Evolutionary conservation across 495 filamentous ascomycete genomes (phyloP), one percentile per base, ranked within the genome.

Genomic region (Xylaria castorea): DNA sequence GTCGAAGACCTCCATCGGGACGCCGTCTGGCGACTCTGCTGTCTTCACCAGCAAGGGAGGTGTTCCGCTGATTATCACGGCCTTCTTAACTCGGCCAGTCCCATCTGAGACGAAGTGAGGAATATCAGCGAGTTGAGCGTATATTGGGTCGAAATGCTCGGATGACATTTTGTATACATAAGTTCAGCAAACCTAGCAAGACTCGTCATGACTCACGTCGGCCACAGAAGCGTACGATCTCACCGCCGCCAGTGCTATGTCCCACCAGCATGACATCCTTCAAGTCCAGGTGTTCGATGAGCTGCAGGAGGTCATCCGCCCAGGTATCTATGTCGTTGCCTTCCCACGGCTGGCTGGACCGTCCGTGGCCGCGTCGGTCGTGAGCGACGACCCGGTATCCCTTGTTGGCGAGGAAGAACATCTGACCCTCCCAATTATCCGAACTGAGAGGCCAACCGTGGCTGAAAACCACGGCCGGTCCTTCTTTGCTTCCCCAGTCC

Each of bases 1-100:
- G 48, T 51, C 48, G 48, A 51, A 51, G 48, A 51, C 48, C n/a
- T 51, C 48, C 48, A 51, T 51, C 48, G 48, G 48, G 7, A 51
- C 48, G 8, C 48, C 48, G 48, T 51, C 48, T 9, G 48, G 48
- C 7, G n/a, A 51, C n/a, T 51, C 0, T 3, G 20, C 48, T 25
- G 48, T 51, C 11, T 51, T 22, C 48, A 51, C 48, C 2, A 51
- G 48, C 48, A 51, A 9, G 2, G 48, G 48, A 0, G 48, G 48
- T 4, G 20, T 51, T 11, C 48, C 48, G 48, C 48, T 51, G n/a
- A 51, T 51, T 22, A 51, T 25, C 48, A 51, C 48, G n/a, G 48
- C 48, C 48, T 51, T 51, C 48, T 51, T 51, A 25, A 51, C 48
- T 25, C 48, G 48, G 3, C n/a, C 2, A 22, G 48, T 51, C 20